Conservation (phyloP, 306 rosid genomes). For the Cucumis hystrix region DNA sequence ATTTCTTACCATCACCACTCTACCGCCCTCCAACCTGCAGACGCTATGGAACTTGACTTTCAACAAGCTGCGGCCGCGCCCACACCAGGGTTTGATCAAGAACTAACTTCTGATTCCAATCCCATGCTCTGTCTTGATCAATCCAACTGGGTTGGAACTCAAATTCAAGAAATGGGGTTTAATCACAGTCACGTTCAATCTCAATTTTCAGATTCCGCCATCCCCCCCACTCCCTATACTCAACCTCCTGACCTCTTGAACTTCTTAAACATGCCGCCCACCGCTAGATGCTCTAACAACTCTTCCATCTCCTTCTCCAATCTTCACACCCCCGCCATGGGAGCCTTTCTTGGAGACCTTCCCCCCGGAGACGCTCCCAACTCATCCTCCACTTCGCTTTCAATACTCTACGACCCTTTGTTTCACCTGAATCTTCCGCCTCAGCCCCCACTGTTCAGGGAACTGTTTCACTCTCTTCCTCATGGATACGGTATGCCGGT, state of each 20-base stretch:
- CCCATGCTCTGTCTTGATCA: slow-evolving; percentile 15
- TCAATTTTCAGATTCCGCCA: slow-evolving; percentile 4
- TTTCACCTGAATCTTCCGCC: slow-evolving; percentile 80
- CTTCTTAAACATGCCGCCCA: slow-evolving; percentile 39
- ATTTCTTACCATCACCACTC: slow-evolving; percentile 30
- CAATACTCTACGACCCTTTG: slow-evolving; percentile 32
- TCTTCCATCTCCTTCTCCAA: slow-evolving; percentile 44
- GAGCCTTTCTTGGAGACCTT: slow-evolving; percentile 38
- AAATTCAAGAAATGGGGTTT: slow-evolving; percentile 26
- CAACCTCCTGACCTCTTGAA: slow-evolving; percentile 58
- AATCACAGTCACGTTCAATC: slow-evolving; percentile 20
- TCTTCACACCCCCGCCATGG: slow-evolving; percentile 19
- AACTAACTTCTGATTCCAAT: not conserved
- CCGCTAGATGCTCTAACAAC: slow-evolving; percentile 39
- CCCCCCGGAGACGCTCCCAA: slow-evolving; percentile 13
- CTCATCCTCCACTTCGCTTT: not conserved
- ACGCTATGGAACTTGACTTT: slow-evolving; percentile 27
- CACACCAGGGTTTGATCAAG: slow-evolving; percentile 1
- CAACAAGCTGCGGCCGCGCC: slow-evolving; percentile 24
- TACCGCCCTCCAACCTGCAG: not conserved
- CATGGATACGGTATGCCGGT: slow-evolving; percentile 51
- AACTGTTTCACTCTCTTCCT: slow-evolving; percentile 59
- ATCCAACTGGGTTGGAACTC: slow-evolving; percentile 34
- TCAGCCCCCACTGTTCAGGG: slow-evolving; percentile 66
- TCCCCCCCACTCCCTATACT: slow-evolving; percentile 15